These are phyloP conservation scores for Pseudogymnoascus sp. DNA, from an alignment of 2,329 filamentous ascomycete species.

Conservation along the genomic window DNA sequence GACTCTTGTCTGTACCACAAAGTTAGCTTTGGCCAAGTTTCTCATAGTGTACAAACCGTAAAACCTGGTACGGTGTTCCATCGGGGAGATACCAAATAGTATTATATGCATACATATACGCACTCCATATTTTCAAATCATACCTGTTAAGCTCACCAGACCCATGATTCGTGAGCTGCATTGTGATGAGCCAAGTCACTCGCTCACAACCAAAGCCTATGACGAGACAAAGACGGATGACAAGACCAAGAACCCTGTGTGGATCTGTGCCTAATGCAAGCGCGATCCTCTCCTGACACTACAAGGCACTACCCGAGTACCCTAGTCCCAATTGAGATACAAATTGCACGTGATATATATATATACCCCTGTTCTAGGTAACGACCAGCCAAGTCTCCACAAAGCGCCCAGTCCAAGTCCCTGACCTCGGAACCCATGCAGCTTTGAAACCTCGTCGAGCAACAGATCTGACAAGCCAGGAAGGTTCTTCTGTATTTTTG, in stretches of 20 bases:
- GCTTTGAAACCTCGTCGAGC: slow-evolving; percentile 6
- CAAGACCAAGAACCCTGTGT: neutral
- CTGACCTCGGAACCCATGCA: neutral
- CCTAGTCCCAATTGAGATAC: neutral
- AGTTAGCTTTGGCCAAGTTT: neutral
- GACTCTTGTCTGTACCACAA: neutral
- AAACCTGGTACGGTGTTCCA: neutral
- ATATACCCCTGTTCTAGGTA: neutral
- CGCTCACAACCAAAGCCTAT: neutral
- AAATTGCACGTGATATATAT: neutral
- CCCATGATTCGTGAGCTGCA: neutral
- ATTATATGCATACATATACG: neutral
- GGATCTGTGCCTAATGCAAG: slow-evolving; percentile 2
- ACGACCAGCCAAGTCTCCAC: neutral
- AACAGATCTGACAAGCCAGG: neutral
- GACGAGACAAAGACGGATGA: neutral
- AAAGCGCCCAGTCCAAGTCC: slow-evolving; percentile 1
- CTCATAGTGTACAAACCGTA: neutral
- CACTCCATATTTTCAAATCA: neutral
- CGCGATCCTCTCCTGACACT: neutral
- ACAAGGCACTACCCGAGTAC: neutral
- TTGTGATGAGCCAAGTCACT: neutral
- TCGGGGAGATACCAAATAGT: neutral
- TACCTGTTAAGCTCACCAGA: neutral
- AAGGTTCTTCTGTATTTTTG: neutral